phyloP scores from a whole-genome alignment of 2,329 filamentous ascomycete species.

The Fusarium praegraminearum region DNA sequence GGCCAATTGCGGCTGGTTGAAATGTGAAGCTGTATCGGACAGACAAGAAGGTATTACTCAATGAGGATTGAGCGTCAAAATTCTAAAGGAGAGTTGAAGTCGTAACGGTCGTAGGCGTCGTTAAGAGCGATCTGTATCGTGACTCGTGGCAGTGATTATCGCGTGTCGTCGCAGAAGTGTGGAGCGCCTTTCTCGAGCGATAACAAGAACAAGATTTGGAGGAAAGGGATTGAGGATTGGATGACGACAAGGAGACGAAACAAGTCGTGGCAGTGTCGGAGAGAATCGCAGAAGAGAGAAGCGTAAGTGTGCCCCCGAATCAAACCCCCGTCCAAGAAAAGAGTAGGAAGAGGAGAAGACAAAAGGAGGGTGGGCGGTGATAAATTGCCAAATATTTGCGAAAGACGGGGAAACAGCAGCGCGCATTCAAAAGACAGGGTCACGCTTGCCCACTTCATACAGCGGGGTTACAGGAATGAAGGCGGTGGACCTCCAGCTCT shows the following conservation, averaged over 20 bases:
- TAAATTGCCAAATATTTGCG: constrained; percentile 38
- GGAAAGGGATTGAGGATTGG: constrained; percentile 16
- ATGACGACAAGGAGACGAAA: constrained; percentile 7
- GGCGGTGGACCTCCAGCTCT: constrained; percentile 28
- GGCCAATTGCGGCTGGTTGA: constrained; percentile 10
- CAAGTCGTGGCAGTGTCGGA: constrained; percentile 24
- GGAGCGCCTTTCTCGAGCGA: constrained; percentile 32
- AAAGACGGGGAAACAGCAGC: constrained; percentile 34
- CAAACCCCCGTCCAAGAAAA: constrained; percentile 34
- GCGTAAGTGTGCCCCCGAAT: constrained; percentile 33
- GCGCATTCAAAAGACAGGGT: constrained; percentile 39
- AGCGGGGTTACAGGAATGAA: constrained; percentile 37
- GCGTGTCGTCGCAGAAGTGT: constrained; percentile 42
- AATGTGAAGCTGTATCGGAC: constrained; percentile 15
- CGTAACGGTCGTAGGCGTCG: constrained; percentile 49
- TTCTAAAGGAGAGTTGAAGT: constrained; percentile 32
- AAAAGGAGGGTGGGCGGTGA: constrained; percentile 36
- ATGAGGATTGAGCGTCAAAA: constrained; percentile 15
- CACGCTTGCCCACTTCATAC: constrained; percentile 39
- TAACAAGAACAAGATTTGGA: constrained; percentile 18
- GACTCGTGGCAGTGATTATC: constrained; percentile 39
- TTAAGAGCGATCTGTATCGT: constrained; percentile 40
- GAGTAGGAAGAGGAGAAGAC: constrained; percentile 24
- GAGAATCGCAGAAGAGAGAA: constrained; percentile 37
- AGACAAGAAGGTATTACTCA: constrained; percentile 7